Evolutionary conservation across 2,329 filamentous ascomycete species (phyloP).

Genomic region (Elsinoe arachidis): DNA sequence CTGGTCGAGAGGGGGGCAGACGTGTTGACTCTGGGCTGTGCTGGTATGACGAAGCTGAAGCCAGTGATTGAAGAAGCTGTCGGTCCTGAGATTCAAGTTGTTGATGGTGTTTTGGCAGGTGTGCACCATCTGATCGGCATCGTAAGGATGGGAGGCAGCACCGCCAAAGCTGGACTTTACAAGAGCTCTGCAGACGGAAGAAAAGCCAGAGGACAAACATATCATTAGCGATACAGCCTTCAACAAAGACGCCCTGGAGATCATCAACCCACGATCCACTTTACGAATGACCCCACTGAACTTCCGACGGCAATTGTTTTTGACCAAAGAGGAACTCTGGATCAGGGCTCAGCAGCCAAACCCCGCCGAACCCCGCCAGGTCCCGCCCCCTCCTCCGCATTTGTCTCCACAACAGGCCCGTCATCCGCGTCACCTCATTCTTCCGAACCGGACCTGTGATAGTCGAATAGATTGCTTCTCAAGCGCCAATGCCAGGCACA

Average conservation of each 20-base stretch:
- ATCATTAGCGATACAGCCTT: conserved; percentile 21
- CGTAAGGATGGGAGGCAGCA: conserved; percentile 38
- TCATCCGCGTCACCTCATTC: conserved; percentile 1
- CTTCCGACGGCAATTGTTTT: not conserved
- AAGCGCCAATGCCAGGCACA: conserved; percentile 9
- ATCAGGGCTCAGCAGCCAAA: not conserved
- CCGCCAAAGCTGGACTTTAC: conserved; percentile 38
- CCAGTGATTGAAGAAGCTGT: conserved; percentile 40
- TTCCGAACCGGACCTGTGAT: not conserved
- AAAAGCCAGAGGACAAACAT: conserved; percentile 33
- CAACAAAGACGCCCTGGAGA: not conserved
- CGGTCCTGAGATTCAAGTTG: conserved; percentile 38
- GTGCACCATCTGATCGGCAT: conserved; percentile 39
- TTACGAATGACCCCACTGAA: not conserved
- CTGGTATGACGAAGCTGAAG: conserved; percentile 43
- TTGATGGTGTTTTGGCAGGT: conserved; percentile 44
- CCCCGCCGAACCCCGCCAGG: conserved; percentile 10
- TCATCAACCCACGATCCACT: not conserved
- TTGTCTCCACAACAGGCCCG: not conserved
- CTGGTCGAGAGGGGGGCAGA: conserved; percentile 37
- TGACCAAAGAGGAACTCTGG: not conserved
- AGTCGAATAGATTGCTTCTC: not conserved
- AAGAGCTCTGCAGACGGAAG: conserved; percentile 32
- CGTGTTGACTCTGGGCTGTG: conserved; percentile 38
- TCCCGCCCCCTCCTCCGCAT: conserved; percentile 10